Conservation (phyloP, 148 eudicot genomes). For the Chenopodium quinoa region DNA sequence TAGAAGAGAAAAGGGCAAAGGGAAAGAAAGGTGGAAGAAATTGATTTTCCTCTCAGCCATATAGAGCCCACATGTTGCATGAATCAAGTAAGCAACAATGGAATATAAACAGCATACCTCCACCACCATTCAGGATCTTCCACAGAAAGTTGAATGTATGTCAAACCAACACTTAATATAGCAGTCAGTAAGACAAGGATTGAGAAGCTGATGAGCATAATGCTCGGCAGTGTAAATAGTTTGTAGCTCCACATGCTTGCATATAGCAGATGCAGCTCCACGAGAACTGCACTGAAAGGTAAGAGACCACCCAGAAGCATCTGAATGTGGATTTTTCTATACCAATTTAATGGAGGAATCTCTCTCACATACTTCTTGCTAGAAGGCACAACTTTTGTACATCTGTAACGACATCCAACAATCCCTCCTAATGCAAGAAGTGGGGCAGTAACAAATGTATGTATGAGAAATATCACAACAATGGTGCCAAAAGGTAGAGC, state of each 20-base stretch:
- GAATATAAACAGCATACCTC: constrained; percentile 51
- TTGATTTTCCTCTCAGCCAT: background rate
- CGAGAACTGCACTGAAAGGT: constrained; percentile 68
- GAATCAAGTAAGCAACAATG: background rate
- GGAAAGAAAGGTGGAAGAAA: background rate
- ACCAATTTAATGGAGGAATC: constrained; percentile 61
- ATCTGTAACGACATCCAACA: constrained; percentile 47
- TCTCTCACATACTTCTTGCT: constrained; percentile 53
- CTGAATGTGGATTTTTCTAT: constrained; percentile 55
- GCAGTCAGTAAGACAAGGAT: constrained; percentile 56
- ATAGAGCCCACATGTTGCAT: background rate
- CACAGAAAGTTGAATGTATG: constrained; percentile 38
- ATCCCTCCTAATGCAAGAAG: constrained; percentile 66
- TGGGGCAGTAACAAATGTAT: constrained; percentile 42
- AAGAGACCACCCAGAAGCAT: constrained; percentile 72
- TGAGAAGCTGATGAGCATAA: constrained; percentile 48
- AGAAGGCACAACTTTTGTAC: constrained; percentile 43
- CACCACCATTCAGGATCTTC: constrained; percentile 54
- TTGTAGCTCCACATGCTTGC: constrained; percentile 85
- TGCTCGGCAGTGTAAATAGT: constrained; percentile 44
- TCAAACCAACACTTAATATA: constrained; percentile 37
- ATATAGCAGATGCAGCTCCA: constrained; percentile 67
- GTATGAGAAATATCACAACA: constrained; percentile 42
- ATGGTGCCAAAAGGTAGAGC: constrained; percentile 79
- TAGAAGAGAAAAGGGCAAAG: background rate